These are phyloP conservation scores for Flagelloscypha sp. DNA, from an alignment of 768 basidiomycete genomes.

Conservation along the genomic window DNA sequence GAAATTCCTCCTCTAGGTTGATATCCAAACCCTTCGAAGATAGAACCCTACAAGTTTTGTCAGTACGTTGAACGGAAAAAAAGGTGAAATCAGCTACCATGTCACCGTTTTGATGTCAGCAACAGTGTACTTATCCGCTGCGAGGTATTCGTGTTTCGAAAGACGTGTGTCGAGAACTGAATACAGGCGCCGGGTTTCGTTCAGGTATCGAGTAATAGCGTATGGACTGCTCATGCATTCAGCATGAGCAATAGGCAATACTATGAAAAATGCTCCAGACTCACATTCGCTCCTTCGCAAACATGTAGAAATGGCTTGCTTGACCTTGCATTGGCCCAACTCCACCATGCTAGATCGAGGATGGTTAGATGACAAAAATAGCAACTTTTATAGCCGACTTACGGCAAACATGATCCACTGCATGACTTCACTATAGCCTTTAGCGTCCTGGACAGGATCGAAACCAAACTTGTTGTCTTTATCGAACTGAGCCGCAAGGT, in stretches of 20 bases:
- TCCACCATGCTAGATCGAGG: conserved; percentile 54
- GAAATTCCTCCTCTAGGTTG: conserved; percentile 31
- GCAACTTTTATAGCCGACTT: neutral
- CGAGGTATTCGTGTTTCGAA: conserved; percentile 35
- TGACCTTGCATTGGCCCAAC: conserved; percentile 89
- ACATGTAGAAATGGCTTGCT: too few relatives aligned
- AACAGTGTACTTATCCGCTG: conserved; percentile 30
- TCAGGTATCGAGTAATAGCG: conserved; percentile 29
- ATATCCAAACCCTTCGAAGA: too few relatives aligned
- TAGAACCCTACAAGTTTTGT: too few relatives aligned
- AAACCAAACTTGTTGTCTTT: conserved; percentile 33
- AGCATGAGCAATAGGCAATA: neutral
- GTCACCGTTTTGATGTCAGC: conserved; percentile 36
- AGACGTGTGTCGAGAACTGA: conserved; percentile 40
- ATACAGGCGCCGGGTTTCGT: conserved; percentile 42
- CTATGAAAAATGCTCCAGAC: too few relatives aligned
- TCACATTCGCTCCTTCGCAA: too few relatives aligned
- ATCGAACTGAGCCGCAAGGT: conserved; percentile 37
- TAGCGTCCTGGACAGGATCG: conserved; percentile 17
- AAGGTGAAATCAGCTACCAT: too few relatives aligned
- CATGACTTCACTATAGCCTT: conserved; percentile 30
- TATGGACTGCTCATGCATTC: conserved; percentile 4
- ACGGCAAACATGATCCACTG: conserved; percentile 48
- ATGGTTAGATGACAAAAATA: too few relatives aligned
- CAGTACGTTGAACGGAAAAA: too few relatives aligned